phyloP scores from a whole-genome alignment of 208 protist species.

The Trypanosoma scelopori region DNA sequence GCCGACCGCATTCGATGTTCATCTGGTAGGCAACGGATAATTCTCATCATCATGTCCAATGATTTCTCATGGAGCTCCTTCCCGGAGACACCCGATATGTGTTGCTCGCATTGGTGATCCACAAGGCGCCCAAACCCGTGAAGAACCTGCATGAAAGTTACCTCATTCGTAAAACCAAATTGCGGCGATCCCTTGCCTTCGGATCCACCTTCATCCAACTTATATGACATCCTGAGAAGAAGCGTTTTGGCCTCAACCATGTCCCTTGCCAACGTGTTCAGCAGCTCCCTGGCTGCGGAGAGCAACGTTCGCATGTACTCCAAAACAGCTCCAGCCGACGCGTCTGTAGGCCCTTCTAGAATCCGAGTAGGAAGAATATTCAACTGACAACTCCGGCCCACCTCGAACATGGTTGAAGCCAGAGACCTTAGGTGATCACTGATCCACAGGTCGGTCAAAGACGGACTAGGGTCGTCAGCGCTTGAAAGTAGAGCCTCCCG shows the following conservation, averaged over 20 bases:
- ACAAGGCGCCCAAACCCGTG: slow-evolving; percentile 14
- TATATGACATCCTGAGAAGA: slow-evolving; percentile 11
- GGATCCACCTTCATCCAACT: neutral
- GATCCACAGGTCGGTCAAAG: slow-evolving; percentile 20
- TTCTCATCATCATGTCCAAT: slow-evolving; percentile 19
- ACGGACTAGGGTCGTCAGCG: neutral
- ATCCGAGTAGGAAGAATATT: slow-evolving; percentile 18
- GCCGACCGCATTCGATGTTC: slow-evolving; percentile 3
- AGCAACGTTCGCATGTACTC: slow-evolving; percentile 24
- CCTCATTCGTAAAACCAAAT: slow-evolving; percentile 4
- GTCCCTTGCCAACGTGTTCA: slow-evolving; percentile 10
- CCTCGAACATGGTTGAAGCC: slow-evolving; percentile 19
- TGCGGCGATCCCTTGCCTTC: neutral
- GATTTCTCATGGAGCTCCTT: slow-evolving; percentile 3
- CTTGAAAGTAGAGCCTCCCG: slow-evolving; percentile 14
- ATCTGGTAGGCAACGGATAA: slow-evolving; percentile 26
- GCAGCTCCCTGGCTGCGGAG: slow-evolving; percentile 9
- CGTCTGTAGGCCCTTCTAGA: neutral
- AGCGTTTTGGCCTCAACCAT: slow-evolving; percentile 3
- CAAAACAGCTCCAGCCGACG: slow-evolving; percentile 20
- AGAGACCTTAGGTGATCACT: slow-evolving; percentile 13
- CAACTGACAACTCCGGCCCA: slow-evolving; percentile 13
- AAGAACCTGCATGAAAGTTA: slow-evolving; percentile 11
- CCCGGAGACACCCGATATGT: neutral
- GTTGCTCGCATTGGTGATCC: neutral